phyloP scores from a whole-genome alignment of 2,329 filamentous ascomycete species.

The Epichloe uncinata region DNA sequence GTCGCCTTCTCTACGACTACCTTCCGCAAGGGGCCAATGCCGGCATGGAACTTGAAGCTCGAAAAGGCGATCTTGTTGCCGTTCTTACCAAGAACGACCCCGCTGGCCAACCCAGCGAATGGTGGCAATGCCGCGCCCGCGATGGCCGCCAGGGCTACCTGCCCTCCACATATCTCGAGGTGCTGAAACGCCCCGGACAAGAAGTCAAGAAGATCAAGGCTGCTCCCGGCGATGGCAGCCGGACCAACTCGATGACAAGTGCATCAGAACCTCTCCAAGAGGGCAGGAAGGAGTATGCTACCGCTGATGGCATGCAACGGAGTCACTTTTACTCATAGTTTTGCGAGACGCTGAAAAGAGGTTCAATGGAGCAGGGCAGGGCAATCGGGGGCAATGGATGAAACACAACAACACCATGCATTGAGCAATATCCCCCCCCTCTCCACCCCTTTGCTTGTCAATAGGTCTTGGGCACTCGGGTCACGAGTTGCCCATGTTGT shows the following conservation, averaged over 20 bases:
- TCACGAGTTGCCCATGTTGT: background rate
- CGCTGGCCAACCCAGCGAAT: conserved; percentile 81
- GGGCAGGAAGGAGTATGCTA: conserved; percentile 38
- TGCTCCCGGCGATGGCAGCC: conserved; percentile 31
- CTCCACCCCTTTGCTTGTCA: too few relatives aligned
- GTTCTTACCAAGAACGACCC: conserved; percentile 89
- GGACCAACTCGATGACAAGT: conserved; percentile 38
- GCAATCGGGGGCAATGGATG: background rate
- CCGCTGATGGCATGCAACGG: conserved; percentile 42
- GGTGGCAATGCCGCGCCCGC: conserved; percentile 89
- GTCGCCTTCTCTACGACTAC: conserved; percentile 89
- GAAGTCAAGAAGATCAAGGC: conserved; percentile 39
- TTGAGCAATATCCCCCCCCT: background rate
- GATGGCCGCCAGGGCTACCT: conserved; percentile 88
- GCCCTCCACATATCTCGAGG: conserved; percentile 79
- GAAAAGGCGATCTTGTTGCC: conserved; percentile 90
- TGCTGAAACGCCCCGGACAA: conserved; percentile 42
- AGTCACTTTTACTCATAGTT: conserved; percentile 43
- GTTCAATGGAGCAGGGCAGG: background rate
- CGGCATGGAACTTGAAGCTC: conserved; percentile 76
- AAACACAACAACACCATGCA: background rate
- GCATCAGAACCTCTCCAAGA: conserved; percentile 23
- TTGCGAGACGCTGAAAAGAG: too few relatives aligned
- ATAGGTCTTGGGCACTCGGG: background rate
- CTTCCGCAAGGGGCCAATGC: conserved; percentile 53